Conservation (phyloP, 768 basidiomycete genomes). For the Lactarius deliciosus region DNA sequence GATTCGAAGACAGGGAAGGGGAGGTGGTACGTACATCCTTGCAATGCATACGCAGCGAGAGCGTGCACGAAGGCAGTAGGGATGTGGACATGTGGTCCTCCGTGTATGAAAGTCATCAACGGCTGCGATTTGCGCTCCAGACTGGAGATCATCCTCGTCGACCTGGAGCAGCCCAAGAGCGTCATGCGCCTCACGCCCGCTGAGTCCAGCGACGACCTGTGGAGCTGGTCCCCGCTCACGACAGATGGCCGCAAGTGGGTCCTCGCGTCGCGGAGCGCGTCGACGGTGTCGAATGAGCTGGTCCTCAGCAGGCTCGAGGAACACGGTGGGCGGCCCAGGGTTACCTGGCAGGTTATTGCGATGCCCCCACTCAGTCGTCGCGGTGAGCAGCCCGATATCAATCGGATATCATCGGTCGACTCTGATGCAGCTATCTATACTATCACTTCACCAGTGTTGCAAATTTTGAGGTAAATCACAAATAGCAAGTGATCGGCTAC, state of each 20-base stretch:
- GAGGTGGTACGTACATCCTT: slow-evolving; percentile 32
- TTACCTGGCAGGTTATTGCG: slow-evolving; percentile 26
- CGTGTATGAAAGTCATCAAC: slow-evolving; percentile 34
- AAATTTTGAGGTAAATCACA: too few species aligned
- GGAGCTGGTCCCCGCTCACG: slow-evolving; percentile 29
- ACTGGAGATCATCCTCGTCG: slow-evolving; percentile 30
- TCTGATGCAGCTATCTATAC: too few species aligned
- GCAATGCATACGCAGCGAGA: slow-evolving; percentile 26
- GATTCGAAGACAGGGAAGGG: background rate
- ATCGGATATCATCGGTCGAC: background rate
- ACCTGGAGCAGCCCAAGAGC: slow-evolving; percentile 22
- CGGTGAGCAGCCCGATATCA: slow-evolving; percentile 12
- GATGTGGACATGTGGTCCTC: slow-evolving; percentile 35
- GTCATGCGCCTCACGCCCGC: slow-evolving; percentile 16
- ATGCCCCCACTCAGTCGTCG: slow-evolving; percentile 19
- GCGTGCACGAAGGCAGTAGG: slow-evolving; percentile 30
- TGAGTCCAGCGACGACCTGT: slow-evolving; percentile 21
- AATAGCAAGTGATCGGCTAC: too few species aligned
- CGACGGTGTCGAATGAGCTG: slow-evolving; percentile 26
- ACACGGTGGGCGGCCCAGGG: slow-evolving; percentile 4
- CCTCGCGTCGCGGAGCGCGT: slow-evolving; percentile 28
- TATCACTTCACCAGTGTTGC: too few species aligned
- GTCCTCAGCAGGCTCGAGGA: slow-evolving; percentile 30
- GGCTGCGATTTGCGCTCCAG: slow-evolving; percentile 19
- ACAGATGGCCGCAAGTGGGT: slow-evolving; percentile 24